phyloP scores from a whole-genome alignment of 768 basidiomycete genomes.

The Hygrophoropsis aurantiaca region DNA sequence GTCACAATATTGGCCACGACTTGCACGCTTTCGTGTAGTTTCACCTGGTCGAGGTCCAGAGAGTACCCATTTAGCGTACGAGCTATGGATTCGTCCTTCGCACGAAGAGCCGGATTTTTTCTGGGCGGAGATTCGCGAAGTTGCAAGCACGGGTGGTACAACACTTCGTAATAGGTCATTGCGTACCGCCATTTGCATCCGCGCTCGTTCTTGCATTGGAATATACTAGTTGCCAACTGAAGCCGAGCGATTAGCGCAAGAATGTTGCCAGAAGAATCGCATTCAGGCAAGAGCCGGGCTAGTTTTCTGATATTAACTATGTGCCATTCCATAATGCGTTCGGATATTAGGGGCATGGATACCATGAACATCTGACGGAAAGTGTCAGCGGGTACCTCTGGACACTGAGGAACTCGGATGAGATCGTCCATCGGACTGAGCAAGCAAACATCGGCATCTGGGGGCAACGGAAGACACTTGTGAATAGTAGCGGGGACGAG shows the following conservation, averaged over 20 bases:
- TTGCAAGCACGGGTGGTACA: constrained; percentile 28
- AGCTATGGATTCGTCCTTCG: too few relatives aligned
- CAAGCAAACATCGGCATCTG: constrained; percentile 23
- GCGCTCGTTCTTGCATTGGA: constrained; percentile 13
- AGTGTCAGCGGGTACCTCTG: constrained; percentile 4
- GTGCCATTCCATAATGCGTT: too few relatives aligned
- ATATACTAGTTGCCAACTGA: constrained; percentile 28
- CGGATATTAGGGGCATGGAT: too few relatives aligned
- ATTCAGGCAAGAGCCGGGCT: constrained; percentile 23
- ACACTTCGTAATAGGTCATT: constrained; percentile 23
- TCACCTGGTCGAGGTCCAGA: constrained; percentile 23
- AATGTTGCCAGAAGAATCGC: constrained; percentile 16
- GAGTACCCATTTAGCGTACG: constrained; percentile 20
- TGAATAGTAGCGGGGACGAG: constrained; percentile 13
- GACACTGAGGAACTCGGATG: constrained; percentile 23
- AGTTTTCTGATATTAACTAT: constrained; percentile 22
- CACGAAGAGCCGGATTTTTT: too few relatives aligned
- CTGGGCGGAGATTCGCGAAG: too few relatives aligned
- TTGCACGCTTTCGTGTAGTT: constrained; percentile 17
- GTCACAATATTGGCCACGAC: constrained; percentile 13
- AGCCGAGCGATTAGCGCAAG: constrained; percentile 17
- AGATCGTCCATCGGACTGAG: constrained; percentile 19
- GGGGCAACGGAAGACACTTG: constrained; percentile 24
- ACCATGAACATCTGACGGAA: constrained; percentile 16
- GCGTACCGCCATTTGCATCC: neutral